These are phyloP conservation scores for Claviceps paspali DNA, from an alignment of 2,329 filamentous ascomycete species.

Conservation along the genomic window DNA sequence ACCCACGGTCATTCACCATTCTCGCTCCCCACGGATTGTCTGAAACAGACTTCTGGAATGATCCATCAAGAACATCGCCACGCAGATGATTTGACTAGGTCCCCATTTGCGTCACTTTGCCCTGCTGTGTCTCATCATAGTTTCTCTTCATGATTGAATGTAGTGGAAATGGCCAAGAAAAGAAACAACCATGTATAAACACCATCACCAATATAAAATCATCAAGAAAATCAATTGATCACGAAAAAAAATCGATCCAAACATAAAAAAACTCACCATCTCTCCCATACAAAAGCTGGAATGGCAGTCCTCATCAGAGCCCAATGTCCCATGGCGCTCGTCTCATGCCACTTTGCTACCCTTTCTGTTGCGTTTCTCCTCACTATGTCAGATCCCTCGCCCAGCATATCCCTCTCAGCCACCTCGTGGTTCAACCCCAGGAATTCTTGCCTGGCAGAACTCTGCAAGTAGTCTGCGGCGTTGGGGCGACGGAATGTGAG, in stretches of 20 bases:
- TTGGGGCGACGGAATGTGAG: constrained; percentile 53
- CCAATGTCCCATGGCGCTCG: constrained; percentile 78
- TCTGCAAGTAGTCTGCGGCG: constrained; percentile 54
- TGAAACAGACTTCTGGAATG: too few relatives aligned
- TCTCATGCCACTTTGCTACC: constrained; percentile 56
- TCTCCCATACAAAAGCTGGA: constrained; percentile 67
- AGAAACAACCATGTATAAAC: too few relatives aligned
- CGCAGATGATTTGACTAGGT: too few relatives aligned
- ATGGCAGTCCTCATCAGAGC: constrained; percentile 75
- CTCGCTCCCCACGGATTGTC: too few relatives aligned
- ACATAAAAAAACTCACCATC: constrained; percentile 41
- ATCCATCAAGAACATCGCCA: too few relatives aligned
- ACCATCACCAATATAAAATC: background rate
- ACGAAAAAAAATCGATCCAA: background rate
- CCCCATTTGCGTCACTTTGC: too few relatives aligned
- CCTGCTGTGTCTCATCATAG: too few relatives aligned
- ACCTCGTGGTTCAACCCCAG: constrained; percentile 62
- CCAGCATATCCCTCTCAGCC: constrained; percentile 30
- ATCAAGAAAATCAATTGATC: background rate
- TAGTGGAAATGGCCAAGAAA: too few relatives aligned
- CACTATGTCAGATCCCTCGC: constrained; percentile 37
- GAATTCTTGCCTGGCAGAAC: constrained; percentile 52
- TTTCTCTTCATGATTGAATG: too few relatives aligned
- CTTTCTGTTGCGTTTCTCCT: constrained; percentile 47
- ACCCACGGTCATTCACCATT: too few relatives aligned